Base-by-base conservation (phyloP, 2,329 filamentous ascomycete genomes). In the Verruconis gallopava region DNA sequence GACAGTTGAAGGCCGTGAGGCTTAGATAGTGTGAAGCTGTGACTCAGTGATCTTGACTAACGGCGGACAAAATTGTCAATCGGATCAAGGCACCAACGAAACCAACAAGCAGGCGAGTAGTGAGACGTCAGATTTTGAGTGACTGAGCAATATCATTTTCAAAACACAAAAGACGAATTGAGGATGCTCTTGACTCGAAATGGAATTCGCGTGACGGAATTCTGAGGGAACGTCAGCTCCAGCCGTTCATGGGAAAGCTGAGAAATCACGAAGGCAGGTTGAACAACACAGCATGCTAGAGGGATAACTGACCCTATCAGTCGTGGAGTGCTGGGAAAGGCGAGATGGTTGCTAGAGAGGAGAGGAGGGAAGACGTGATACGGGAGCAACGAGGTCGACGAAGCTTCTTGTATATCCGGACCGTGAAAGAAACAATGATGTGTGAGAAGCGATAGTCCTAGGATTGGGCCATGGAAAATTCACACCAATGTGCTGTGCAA, bases 141-240 rank as follows among this genome's bases (percentile, higher is more conserved):
- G 57, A 50, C 55, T 51, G 52, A 56, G 57, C 54, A 59, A 50
- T 61, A 56, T 58, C 59, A 62, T 62, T 58, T 59, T 61, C 46
- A 48, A 44, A 52, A 9, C 14, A 9, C n/a, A 36, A 50, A 54
- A 49, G 51, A 52, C 17, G 22, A 25, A 52, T 45, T 49, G 48
- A 49, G 50, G 49, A 51, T 47, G 50, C 48, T 51, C 50, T 51
- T 54, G 53, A 51, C 49, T 47, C 49, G 48, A 49, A 50, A 49
- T 49, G 21, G 37, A 33, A 39, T 40, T 41, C 6, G 38, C 12
- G 19, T 40, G 33, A 18, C 12, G 9, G 12, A 40, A 17, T 41
- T 9, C 9, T 40, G 38, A 19, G 37, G 9, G 9, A 40, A 40
- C 14, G 34, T 36, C 34, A 36, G 34, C 17, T 12, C 13, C 37